Evolutionary conservation across 2,329 filamentous ascomycete genomes (phyloP).

Genomic region (Ophiostoma quercus): DNA sequence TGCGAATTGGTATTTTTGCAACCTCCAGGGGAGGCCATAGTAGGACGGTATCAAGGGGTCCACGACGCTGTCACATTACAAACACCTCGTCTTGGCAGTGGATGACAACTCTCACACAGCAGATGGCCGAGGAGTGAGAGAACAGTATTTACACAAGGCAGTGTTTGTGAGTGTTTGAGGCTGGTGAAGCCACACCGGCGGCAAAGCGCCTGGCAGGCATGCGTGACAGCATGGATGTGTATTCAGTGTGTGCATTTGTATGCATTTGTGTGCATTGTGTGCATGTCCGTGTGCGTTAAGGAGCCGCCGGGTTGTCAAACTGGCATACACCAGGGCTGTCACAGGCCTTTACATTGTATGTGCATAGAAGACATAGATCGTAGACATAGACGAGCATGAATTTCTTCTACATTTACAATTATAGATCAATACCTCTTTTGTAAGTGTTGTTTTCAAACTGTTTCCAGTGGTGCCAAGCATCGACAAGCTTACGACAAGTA

Average conservation of each 20-base stretch:
- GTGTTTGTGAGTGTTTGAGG: neutral
- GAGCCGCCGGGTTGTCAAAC: neutral
- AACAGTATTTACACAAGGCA: neutral
- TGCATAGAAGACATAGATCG: too few species aligned
- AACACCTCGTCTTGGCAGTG: conserved; percentile 2
- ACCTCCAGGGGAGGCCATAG: neutral
- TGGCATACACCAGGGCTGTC: neutral
- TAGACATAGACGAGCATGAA: neutral
- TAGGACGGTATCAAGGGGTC: conserved; percentile 9
- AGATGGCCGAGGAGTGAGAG: neutral
- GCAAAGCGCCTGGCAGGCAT: neutral
- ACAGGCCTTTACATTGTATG: neutral
- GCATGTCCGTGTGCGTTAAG: too few species aligned
- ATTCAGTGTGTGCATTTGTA: too few species aligned
- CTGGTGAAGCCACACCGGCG: neutral
- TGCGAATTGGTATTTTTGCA: neutral
- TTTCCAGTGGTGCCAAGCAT: neutral
- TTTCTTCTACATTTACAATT: neutral
- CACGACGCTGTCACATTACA: neutral
- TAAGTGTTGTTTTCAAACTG: neutral
- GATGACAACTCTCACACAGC: neutral
- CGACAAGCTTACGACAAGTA: neutral
- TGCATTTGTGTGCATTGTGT: too few species aligned
- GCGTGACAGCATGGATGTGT: neutral
- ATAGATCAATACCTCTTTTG: neutral